A percentile compares a stretch with the other conserved stretches of the same genome.
These are phyloP conservation scores for Magnaporthales sp. DNA, from an alignment of 2,329 filamentous ascomycete genomes.

Conservation along the genomic window DNA sequence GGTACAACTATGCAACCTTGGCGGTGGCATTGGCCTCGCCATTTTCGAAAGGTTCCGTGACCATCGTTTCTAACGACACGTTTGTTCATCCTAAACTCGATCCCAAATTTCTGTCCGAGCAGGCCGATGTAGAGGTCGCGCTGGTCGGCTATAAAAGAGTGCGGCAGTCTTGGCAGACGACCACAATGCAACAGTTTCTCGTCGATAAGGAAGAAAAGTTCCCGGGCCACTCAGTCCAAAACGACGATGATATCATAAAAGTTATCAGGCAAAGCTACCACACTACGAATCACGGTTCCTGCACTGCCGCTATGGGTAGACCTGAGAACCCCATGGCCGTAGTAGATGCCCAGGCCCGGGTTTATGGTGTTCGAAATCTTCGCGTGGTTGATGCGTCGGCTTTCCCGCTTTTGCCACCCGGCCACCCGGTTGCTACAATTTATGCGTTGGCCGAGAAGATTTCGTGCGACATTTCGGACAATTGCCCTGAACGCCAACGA, in stretches of 20 bases:
- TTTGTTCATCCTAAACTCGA: conserved; percentile 16
- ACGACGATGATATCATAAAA: background rate
- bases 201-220: background rate
- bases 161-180: background rate
- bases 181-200: background rate
- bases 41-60: conserved; percentile 11
- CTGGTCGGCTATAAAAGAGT: background rate
- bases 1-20: conserved; percentile 11
- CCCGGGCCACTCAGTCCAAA: background rate
- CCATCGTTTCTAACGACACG: conserved; percentile 13
- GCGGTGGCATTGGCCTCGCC: background rate
- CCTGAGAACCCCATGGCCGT: conserved; percentile 9
- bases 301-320: conserved; percentile 24
- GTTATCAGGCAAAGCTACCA: background rate
- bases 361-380: conserved; percentile 12
- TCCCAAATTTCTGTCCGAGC: conserved; percentile 12
- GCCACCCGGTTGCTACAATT: conserved; percentile 12
- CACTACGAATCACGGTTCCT: conserved; percentile 15
- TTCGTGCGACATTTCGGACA: conserved; percentile 10
- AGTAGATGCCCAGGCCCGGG: conserved; percentile 12
- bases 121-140: background rate
- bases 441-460: conserved; percentile 17
- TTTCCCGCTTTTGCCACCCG: conserved; percentile 10
- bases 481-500: no score
- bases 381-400: conserved; percentile 13